Evolutionary conservation across 371 early-diverging fungal species (phyloP), one percentile per base, ranked within the genome.

Genomic region (Mortierella sp.): DNA sequence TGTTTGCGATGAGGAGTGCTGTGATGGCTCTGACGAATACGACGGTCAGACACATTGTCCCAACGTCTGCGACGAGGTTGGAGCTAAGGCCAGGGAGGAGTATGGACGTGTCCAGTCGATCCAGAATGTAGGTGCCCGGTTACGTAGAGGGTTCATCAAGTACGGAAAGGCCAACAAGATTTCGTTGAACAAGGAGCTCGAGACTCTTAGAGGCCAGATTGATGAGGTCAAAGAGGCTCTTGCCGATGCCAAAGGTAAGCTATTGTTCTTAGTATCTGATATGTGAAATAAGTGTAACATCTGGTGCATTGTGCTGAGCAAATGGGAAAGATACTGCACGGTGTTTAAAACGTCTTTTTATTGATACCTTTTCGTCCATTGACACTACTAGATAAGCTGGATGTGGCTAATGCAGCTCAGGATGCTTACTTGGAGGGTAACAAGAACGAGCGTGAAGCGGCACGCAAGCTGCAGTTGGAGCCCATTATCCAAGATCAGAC

Each of bases 1-100:
- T 44, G 91, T 98, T 16, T 99, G 99, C 81, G 95, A 98, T 77
- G 92, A 93, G 19, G 96, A 96, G 57, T 99, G 99, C 88, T 99
- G 99, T 82, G 98, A 98, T 85, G 99, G 99, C 9, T 92, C 94
- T 0, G 98, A 99, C 77, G 99, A 99, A 83, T 92, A 90, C 75
- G 88, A 88, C 34, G 84, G 84, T 38, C 75, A 82, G 14, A 90
- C 91, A 0, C 34, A 76, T 11, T 99, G 99, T 77, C 94, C 95
- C 19, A 91, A 98, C 85, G 81, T 83, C 16, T 99, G 99, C 78
- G 88, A 86, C n/a, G 89, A 93, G 71, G 88, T 92, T 1, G 84
- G 83, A 47, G 74, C 77, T 6, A 68, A 74, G 65, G 79, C 82
- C 0, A 72, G 50, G 42, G 38, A 71, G 34, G 84, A 78, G 71